These are phyloP conservation scores for Bacidia rubella DNA, from an alignment of 495 filamentous ascomycete genomes.

Conservation along the genomic window DNA sequence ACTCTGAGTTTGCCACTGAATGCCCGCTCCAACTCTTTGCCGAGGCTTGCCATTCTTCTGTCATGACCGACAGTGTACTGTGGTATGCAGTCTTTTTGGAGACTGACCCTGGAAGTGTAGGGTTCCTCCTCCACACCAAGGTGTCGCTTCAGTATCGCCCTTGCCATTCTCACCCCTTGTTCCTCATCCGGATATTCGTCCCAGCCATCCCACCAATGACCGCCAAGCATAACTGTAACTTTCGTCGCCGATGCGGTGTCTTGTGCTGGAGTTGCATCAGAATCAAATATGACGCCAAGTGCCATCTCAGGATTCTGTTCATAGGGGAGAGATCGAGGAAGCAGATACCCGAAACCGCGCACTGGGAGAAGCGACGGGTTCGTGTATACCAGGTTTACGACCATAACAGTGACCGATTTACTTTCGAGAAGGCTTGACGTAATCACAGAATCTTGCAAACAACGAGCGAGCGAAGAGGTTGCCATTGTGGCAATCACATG, in stretches of 20 bases:
- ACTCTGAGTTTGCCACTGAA: constrained; percentile 57
- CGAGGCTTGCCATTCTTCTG: constrained; percentile 43
- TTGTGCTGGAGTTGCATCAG: constrained; percentile 43
- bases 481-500: constrained; percentile 62
- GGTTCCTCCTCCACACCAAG: constrained; percentile 51
- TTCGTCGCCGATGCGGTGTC: constrained; percentile 58
- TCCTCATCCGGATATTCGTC: constrained; percentile 44
- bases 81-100: constrained; percentile 74
- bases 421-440: constrained; percentile 6
- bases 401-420: constrained; percentile 58
- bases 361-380: constrained; percentile 47
- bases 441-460: constrained; percentile 20
- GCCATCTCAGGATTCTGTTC: constrained; percentile 70
- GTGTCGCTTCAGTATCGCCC: constrained; percentile 54
- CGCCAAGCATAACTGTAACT: constrained; percentile 88
- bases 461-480: constrained; percentile 30
- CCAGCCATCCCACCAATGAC: constrained; percentile 76
- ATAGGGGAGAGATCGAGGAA: constrained; percentile 54
- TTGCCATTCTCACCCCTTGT: constrained; percentile 53
- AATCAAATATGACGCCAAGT: constrained; percentile 87
- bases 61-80: constrained; percentile 76
- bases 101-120: constrained; percentile 37
- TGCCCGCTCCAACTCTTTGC: constrained; percentile 36
- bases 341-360: constrained; percentile 80
- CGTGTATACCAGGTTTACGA: constrained; percentile 77